These are phyloP conservation scores for Polyrhizophydium stewartii DNA, from an alignment of 371 early-diverging fungal species.

Conservation along the genomic window DNA sequence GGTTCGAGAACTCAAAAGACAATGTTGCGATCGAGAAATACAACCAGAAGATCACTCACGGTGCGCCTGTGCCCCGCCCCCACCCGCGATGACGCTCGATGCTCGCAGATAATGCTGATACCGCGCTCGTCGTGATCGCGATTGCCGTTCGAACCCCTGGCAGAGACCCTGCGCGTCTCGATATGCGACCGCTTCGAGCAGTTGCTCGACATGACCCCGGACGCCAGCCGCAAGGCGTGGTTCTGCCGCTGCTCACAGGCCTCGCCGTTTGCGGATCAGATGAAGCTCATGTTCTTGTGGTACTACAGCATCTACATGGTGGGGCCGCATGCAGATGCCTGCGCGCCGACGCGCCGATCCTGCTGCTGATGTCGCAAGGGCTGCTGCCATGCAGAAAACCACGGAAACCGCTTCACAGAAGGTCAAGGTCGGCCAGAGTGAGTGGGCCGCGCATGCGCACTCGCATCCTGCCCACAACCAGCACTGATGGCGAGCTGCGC, in stretches of 20 bases:
- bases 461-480: no score
- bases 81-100: no score
- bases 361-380: not conserved
- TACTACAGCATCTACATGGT: slow-evolving; percentile 46
- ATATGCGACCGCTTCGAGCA: slow-evolving; percentile 51
- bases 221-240: not conserved
- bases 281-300: slow-evolving; percentile 45
- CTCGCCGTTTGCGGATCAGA: slow-evolving; percentile 41
- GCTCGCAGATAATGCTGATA: not conserved
- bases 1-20: slow-evolving; percentile 46
- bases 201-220: slow-evolving; percentile 10
- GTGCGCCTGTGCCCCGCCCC: slow-evolving; percentile 27
- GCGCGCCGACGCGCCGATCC: not conserved
- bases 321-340: not conserved
- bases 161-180: slow-evolving; percentile 54
- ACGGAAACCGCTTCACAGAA: no score
- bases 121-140: not conserved
- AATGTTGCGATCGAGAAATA: slow-evolving; percentile 35
- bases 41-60: slow-evolving; percentile 54
- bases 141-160: not conserved
- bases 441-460: no score
- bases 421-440: slow-evolving; percentile 29
- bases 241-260: slow-evolving; percentile 33
- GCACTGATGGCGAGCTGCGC: no score
- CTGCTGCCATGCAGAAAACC: no score